Base-by-base conservation (phyloP, 1,139 yeast species). In the Pichia sp. region DNA sequence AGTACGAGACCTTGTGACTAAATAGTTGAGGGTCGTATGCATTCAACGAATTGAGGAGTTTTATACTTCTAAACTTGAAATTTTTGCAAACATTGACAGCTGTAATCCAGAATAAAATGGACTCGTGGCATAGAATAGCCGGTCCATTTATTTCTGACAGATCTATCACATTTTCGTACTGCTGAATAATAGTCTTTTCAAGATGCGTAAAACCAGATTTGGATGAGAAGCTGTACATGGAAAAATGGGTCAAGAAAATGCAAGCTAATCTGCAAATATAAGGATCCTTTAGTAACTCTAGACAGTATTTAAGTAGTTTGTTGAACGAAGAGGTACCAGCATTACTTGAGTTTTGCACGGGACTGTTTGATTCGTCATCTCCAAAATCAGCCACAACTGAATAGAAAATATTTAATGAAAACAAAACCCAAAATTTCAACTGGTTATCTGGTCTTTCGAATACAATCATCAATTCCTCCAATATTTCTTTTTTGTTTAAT, bases 121-220 rank as follows among this genome's bases (percentile, higher is more conserved):
- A 72, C 53, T 76, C 79, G 49, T 76, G 70, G 52, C 75, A 71
- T 1, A 84, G 55, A 1, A 56, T 38, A 1, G 67, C 63, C 0
- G 93, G 92, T 0, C 92, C 92, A 62, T 77, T 79, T 1, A 82
- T 71, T 46, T 80, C 84, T 0, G 87, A 70, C 13, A 80, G 65
- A 46, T 82, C 86, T 45, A 79, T 69, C 2, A 81, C 54, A 36
- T 76, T 77, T 49, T 77, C 78, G 30, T 82, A 66, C 61, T 78
- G 80, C 42, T 74, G 77, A 1, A 71, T 54, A 6, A 81, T 60
- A 0, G 76, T 67, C 13, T 67, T 68, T 51, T 81, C 84, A 3
- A 66, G 32, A 2, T 52, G 47, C 0, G 54, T 2, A 8, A 41
- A 8, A 1, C 7, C 10, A 5, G 32, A 13, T 1, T 15, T 43